Conservation (phyloP, 345 rosid species). For the Ricinus communis region DNA sequence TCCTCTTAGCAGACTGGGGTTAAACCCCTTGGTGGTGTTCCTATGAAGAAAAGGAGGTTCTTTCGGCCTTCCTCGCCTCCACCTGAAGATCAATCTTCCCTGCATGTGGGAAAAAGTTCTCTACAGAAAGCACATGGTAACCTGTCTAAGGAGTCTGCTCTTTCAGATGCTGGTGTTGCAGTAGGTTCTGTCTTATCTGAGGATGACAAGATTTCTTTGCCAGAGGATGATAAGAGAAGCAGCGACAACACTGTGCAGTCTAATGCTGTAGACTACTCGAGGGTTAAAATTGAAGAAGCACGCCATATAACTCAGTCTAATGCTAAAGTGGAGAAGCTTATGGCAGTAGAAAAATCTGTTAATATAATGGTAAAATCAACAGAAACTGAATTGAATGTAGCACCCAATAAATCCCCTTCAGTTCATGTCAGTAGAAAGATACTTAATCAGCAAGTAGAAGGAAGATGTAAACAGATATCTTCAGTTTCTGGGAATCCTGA, state of each 20-base stretch:
- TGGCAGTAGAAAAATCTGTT: conserved; percentile 25
- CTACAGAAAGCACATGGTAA: conserved; percentile 21
- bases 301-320: conserved; percentile 21
- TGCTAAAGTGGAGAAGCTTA: conserved; percentile 27
- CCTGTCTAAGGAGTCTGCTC: conserved; percentile 27
- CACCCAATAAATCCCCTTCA: conserved; percentile 23
- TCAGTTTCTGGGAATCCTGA: conserved; percentile 31
- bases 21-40: conserved; percentile 50
- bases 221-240: too few species aligned
- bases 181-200: conserved; percentile 27
- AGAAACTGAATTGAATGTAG: conserved; percentile 35
- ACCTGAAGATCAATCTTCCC: conserved; percentile 25
- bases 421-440: conserved; percentile 23
- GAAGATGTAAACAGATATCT: conserved; percentile 25
- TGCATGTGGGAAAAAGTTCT: conserved; percentile 16
- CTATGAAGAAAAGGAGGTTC: conserved; percentile 80
- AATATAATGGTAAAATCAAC: conserved; percentile 10
- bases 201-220: conserved; percentile 13
- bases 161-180: conserved; percentile 28
- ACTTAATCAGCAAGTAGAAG: conserved; percentile 23
- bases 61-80: conserved; percentile 43
- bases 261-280: conserved; percentile 7
- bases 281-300: conserved; percentile 40
- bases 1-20: conserved; percentile 50
- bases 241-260: conserved; percentile 7